phyloP scores from a whole-genome alignment of 352 stramenopile species.

The Peronospora farinosa region DNA sequence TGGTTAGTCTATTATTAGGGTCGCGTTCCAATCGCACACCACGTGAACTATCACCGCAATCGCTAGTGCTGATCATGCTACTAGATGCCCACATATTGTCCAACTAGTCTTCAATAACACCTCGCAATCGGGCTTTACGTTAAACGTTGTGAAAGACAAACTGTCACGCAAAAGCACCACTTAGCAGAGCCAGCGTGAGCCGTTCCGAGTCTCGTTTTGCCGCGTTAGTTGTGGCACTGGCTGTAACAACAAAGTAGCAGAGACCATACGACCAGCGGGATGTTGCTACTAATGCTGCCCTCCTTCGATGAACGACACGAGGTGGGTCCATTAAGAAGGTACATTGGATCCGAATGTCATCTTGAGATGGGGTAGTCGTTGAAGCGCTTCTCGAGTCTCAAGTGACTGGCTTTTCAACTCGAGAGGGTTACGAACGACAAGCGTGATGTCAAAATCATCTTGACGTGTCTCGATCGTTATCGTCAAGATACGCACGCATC shows the following conservation, averaged over 20 bases:
- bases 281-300: conserved; percentile 11
- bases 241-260: conserved; percentile 2
- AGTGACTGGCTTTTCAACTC: conserved; percentile 19
- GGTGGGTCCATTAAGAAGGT: conserved; percentile 11
- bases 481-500: too few relatives aligned
- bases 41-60: conserved; percentile 23
- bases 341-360: conserved; percentile 13
- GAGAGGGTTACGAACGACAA: background rate
- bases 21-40: conserved; percentile 23
- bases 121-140: background rate
- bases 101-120: conserved; percentile 3
- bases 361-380: conserved; percentile 21
- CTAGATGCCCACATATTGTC: conserved; percentile 29
- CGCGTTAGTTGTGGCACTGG: background rate
- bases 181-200: conserved; percentile 18
- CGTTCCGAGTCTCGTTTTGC: conserved; percentile 7
- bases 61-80: conserved; percentile 31
- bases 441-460: too few relatives aligned
- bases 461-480: too few relatives aligned
- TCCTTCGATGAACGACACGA: background rate
- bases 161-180: conserved; percentile 7
- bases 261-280: conserved; percentile 11
- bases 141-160: conserved; percentile 17
- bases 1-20: conserved; percentile 19
- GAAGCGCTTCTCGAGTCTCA: background rate